A percentile compares a stretch with the other conserved stretches of the same genome.
phyloP scores from a whole-genome alignment of 2,329 filamentous ascomycete genomes.

The Pestalotiopsis fici region DNA sequence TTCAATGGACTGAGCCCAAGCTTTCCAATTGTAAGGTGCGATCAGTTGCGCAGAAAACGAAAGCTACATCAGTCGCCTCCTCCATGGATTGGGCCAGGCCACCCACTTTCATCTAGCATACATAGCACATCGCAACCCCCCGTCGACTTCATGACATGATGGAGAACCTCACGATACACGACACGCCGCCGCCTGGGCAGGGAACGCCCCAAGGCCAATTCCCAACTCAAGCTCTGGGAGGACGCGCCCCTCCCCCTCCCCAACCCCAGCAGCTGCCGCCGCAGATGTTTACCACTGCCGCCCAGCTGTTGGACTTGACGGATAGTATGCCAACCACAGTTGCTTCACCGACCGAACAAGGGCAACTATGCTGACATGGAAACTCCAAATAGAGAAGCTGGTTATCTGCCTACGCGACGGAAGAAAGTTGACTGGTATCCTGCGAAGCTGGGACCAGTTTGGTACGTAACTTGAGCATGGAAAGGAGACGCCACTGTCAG shows the following conservation, averaged over 20 bases:
- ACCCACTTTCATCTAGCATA: constrained; percentile 5
- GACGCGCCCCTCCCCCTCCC: constrained; percentile 37
- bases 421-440: constrained; percentile 87
- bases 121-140: not conserved
- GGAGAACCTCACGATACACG: constrained; percentile 56
- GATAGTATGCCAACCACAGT: constrained; percentile 71
- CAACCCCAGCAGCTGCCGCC: constrained; percentile 70
- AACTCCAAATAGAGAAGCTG: constrained; percentile 80
- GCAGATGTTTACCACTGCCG: constrained; percentile 98
- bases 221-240: constrained; percentile 26
- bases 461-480: constrained; percentile 55
- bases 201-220: constrained; percentile 22
- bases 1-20: not conserved
- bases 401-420: constrained; percentile 90
- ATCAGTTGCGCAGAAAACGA: not conserved
- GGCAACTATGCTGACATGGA: constrained; percentile 22
- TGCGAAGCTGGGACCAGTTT: constrained; percentile 97
- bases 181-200: constrained; percentile 42
- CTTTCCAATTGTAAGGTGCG: not conserved
- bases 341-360: not conserved
- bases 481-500: not conserved
- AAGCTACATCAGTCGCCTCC: not conserved
- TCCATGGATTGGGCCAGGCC: constrained; percentile 14
- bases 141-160: constrained; percentile 37
- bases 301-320: constrained; percentile 91